A percentile compares a stretch with the other conserved stretches of the same genome.
Evolutionary conservation across 441 rosid genomes (phyloP).

Genomic region (Hura crepitans): DNA sequence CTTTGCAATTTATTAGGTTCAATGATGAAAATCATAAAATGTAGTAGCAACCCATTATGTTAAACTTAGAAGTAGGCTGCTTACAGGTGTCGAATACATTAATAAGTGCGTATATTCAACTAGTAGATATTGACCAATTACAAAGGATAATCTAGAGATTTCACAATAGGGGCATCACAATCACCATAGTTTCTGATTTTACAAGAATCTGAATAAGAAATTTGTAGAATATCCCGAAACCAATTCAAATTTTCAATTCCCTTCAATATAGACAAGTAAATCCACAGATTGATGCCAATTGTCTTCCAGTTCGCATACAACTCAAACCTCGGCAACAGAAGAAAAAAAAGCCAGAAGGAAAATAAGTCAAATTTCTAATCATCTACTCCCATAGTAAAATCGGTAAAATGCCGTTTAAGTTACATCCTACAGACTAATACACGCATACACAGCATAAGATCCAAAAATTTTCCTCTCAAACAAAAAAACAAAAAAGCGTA

Average conservation of each 20-base stretch:
- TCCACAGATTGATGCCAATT: background rate
- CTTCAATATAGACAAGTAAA: background rate
- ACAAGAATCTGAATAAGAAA: background rate
- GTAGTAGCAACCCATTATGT: background rate
- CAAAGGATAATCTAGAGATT: background rate
- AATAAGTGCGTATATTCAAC: background rate
- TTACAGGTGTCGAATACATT: background rate
- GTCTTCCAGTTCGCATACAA: background rate
- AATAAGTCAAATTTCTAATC: background rate
- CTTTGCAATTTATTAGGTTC: background rate
- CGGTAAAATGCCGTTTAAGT: slow-evolving; percentile 2
- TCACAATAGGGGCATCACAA: too few relatives aligned
- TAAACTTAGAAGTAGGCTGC: background rate
- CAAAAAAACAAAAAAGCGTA: slow-evolving; percentile 21
- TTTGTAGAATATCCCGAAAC: background rate
- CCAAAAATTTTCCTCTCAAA: background rate
- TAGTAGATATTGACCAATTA: background rate
- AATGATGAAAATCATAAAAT: background rate
- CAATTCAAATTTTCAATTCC: background rate
- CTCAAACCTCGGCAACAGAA: background rate
- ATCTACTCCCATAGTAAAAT: background rate
- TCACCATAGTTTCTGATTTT: too few relatives aligned
- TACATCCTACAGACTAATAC: background rate
- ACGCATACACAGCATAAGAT: slow-evolving; percentile 5
- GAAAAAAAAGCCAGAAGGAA: background rate